A percentile compares a stretch with the other conserved stretches of the same genome.
Conservation (phyloP, 1,284 basidiomycete genomes). For the Laetiporus sulphureus region DNA sequence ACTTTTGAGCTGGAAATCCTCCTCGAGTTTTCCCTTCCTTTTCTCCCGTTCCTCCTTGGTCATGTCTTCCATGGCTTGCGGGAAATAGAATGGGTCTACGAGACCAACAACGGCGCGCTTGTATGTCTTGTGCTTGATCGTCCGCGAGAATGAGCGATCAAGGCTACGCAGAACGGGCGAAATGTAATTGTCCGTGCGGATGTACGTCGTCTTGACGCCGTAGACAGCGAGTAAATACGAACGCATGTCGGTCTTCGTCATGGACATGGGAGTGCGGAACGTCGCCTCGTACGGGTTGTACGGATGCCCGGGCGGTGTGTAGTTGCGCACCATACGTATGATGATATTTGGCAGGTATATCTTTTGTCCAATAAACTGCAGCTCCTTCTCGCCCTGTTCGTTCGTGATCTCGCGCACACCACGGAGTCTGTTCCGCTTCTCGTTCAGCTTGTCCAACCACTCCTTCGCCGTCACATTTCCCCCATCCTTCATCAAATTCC, state of each 20-base stretch:
- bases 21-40: conserved; percentile 54
- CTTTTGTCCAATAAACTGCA: conserved; percentile 67
- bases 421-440: conserved; percentile 55
- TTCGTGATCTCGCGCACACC: conserved; percentile 40
- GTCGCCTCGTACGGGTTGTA: conserved; percentile 96
- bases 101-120: conserved; percentile 88
- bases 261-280: conserved; percentile 79
- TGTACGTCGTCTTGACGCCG: conserved; percentile 85
- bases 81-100: conserved; percentile 88
- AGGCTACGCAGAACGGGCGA: conserved; percentile 41
- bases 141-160: conserved; percentile 17
- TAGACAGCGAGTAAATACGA: conserved; percentile 83
- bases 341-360: conserved; percentile 87
- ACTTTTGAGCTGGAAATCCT: conserved; percentile 44
- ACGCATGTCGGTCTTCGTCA: conserved; percentile 90
- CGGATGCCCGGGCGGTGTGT: conserved; percentile 67
- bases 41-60: conserved; percentile 40
- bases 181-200: conserved; percentile 87
- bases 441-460: conserved; percentile 52
- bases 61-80: conserved; percentile 76
- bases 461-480: conserved; percentile 38
- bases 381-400: conserved; percentile 34
- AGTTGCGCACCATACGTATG: conserved; percentile 81
- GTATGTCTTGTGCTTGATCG: conserved; percentile 49
- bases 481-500: conserved; percentile 39